phyloP scores from a whole-genome alignment of 2,329 filamentous ascomycete species.

The Ascochyta clinopodiicola region DNA sequence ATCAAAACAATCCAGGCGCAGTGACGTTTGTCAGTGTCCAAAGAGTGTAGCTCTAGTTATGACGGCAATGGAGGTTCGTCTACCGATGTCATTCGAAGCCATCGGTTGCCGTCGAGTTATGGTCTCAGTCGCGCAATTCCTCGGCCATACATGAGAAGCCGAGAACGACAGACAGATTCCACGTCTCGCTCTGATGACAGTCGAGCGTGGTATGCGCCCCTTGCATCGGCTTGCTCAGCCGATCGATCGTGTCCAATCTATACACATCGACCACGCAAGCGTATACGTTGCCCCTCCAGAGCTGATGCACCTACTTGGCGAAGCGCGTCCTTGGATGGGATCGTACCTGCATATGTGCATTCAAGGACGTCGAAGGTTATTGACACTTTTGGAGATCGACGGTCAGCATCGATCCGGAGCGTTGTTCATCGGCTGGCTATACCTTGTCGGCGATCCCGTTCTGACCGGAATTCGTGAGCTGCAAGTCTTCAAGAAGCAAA shows the following conservation, averaged over 20 bases:
- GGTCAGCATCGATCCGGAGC: constrained; percentile 1
- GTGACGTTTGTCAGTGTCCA: background rate
- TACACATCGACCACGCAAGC: background rate
- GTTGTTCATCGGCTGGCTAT: background rate
- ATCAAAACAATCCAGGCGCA: background rate
- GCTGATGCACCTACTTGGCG: background rate
- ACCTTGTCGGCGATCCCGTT: constrained; percentile 17
- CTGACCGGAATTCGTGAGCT: background rate
- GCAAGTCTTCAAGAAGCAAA: constrained; percentile 1
- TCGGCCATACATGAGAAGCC: background rate
- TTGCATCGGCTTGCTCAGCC: constrained; percentile 4
- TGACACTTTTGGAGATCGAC: constrained; percentile 1
- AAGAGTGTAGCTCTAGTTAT: background rate
- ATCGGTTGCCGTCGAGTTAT: constrained; percentile 1
- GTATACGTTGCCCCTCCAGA: background rate
- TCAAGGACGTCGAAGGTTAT: background rate
- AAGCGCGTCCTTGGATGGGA: background rate
- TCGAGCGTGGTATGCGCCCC: background rate
- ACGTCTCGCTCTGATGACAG: background rate
- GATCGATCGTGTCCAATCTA: background rate
- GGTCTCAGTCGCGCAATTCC: background rate
- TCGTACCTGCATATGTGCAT: background rate
- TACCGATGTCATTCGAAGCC: background rate
- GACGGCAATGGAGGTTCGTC: background rate
- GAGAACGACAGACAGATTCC: background rate